These are phyloP conservation scores for Primulina tabacum DNA, from an alignment of 257 asterid species.

Conservation along the genomic window DNA sequence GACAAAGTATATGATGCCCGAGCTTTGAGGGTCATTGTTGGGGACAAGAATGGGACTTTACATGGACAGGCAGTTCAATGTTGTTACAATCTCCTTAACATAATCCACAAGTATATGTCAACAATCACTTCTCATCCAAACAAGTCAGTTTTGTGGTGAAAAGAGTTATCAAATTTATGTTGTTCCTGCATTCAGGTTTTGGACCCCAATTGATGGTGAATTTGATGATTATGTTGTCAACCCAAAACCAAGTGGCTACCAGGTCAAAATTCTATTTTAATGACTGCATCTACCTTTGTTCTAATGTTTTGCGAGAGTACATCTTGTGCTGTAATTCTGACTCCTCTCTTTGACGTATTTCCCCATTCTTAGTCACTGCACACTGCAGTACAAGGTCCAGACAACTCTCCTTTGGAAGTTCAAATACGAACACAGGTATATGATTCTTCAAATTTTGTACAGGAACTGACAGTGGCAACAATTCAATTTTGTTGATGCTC, in stretches of 20 bases:
- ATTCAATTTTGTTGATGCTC: neutral
- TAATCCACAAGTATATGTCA: constrained; percentile 68
- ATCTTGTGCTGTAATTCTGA: constrained; percentile 27
- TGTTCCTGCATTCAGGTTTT: constrained; percentile 50
- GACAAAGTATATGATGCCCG: constrained; percentile 85
- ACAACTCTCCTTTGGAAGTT: constrained; percentile 80
- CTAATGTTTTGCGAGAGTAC: neutral
- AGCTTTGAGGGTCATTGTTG: constrained; percentile 90
- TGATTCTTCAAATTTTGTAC: neutral
- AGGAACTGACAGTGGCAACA: constrained; percentile 3
- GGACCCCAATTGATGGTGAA: constrained; percentile 96
- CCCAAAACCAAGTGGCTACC: constrained; percentile 99
- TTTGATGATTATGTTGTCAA: constrained; percentile 89
- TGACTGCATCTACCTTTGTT: neutral
- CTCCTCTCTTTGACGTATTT: constrained; percentile 31
- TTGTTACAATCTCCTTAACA: constrained; percentile 91
- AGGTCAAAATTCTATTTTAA: constrained; percentile 41
- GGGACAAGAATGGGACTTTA: constrained; percentile 86
- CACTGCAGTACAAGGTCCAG: constrained; percentile 98
- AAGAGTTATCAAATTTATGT: constrained; percentile 1
- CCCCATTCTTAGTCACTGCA: constrained; percentile 69
- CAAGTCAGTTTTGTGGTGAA: constrained; percentile 21
- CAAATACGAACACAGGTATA: constrained; percentile 93
- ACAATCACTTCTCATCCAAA: constrained; percentile 7
- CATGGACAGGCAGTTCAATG: constrained; percentile 93